Percentiles rank a stretch among this genome's conserved stretches.
These are phyloP conservation scores for Gossypium lobatum DNA, from an alignment of 441 rosid genomes.

Conservation along the genomic window DNA sequence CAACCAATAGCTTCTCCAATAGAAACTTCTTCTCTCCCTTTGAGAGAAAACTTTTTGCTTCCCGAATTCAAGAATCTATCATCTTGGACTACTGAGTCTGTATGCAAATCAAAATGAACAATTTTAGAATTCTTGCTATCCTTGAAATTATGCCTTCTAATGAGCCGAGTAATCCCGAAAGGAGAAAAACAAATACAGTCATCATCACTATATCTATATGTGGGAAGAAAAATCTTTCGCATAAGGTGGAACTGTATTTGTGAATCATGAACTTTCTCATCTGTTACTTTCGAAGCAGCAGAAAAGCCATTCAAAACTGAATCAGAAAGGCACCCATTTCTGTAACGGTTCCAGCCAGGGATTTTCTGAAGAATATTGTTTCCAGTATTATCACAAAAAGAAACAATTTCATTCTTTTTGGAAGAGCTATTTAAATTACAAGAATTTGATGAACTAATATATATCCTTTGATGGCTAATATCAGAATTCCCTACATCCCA, in stretches of 20 bases:
- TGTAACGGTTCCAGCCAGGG: constrained; percentile 26
- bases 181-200: constrained; percentile 76
- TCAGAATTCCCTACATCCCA: constrained; percentile 71
- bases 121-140: constrained; percentile 35
- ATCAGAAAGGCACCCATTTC: constrained; percentile 29
- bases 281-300: constrained; percentile 34
- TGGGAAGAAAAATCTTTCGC: constrained; percentile 60
- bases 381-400: constrained; percentile 25
- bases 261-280: constrained; percentile 27
- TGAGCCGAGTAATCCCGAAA: constrained; percentile 72
- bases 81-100: constrained; percentile 40
- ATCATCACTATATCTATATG: constrained; percentile 48
- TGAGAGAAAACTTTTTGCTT: constrained; percentile 22
- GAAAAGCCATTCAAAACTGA: constrained; percentile 48
- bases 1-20: constrained; percentile 79
- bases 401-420: constrained; percentile 21
- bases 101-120: constrained; percentile 54
- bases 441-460: constrained; percentile 20
- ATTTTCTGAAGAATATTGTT: constrained; percentile 26
- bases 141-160: constrained; percentile 35
- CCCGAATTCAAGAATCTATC: constrained; percentile 46
- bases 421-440: constrained; percentile 23
- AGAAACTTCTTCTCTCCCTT: constrained; percentile 40
- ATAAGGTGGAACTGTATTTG: constrained; percentile 31
- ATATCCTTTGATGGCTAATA: constrained; percentile 49